Evolutionary conservation across 352 stramenopile species (phyloP), one percentile per base, ranked within the genome.

Genomic region (Elongisporangium anandrum): DNA sequence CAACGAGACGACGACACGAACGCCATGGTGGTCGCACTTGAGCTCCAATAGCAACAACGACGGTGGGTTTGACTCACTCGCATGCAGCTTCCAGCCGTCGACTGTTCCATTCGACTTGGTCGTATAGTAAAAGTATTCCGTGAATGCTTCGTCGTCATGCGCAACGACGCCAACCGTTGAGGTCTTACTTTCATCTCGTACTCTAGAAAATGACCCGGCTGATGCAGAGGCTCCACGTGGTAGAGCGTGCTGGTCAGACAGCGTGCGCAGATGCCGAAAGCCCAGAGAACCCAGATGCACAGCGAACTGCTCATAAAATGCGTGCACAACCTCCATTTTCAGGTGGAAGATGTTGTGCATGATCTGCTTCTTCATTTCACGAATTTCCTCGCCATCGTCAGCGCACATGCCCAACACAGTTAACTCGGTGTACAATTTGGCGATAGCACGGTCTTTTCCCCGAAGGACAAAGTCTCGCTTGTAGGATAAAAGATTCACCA

Each of bases 381-480:
- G 66, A 19, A 92, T 65, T 20, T 81, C 77, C 16, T 80, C 75
- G 3, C 87, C 85, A 56, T 79, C 70, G 29, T 73, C 73, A 20
- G 69, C 81, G 22, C 73, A 81, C 77, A 94, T 92, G 7, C 75
- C 79, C 13, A 84, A 59, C 6, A 94, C 69, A 9, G 85, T 92
- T 56, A 92, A 76, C 49, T 96, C 81, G 0, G 79, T 85, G 47
- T 94, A 81, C 4, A 96, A 62, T 38, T 89, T 90, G 2, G 85
- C 83, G 21, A 96, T 76, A 8, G 70, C 70, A 39, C 75, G 75
- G 51, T 90, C 83, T 8, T 92, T 81, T 24, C 74, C 73, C 45
- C 70, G 57, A 48, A 96, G 94, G 17, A 96, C 84, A 72, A 96
- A 92, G 51, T 90, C 72, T 26, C 88, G 76, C 66, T 96, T 92